Evolutionary conservation across 805 yeast species (phyloP).

Genomic region (Myxozyma udenii): DNA sequence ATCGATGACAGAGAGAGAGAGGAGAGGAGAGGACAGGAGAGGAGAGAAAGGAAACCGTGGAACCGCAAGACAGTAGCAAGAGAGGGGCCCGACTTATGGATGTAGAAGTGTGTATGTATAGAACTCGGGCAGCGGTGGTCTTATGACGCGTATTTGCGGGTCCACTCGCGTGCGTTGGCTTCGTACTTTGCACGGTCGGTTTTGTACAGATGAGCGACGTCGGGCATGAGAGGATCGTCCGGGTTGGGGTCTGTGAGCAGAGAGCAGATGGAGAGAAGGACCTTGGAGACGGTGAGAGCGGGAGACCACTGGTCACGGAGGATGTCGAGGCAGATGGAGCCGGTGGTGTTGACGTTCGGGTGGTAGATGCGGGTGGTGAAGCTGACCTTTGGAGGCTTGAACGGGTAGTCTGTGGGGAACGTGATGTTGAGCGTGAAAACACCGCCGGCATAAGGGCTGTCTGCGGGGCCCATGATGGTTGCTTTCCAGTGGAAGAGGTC

Average conservation of each 20-base stretch:
- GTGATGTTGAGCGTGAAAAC: slow-evolving; percentile 93
- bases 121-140: no score
- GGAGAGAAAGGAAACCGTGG: no score
- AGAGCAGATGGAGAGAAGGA: slow-evolving; percentile 89
- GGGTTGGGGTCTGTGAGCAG: slow-evolving; percentile 97
- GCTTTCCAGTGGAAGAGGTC: slow-evolving; percentile 99
- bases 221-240: slow-evolving; percentile 98
- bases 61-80: no score
- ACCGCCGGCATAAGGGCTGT: slow-evolving; percentile 83
- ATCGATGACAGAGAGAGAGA: no score
- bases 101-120: no score
- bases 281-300: slow-evolving; percentile 93
- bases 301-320: slow-evolving; percentile 99
- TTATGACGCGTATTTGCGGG: slow-evolving; percentile 98
- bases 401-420: slow-evolving; percentile 98
- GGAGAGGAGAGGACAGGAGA: no score
- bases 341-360: slow-evolving; percentile 93
- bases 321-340: slow-evolving; percentile 94
- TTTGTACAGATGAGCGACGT: slow-evolving; percentile 94
- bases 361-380: slow-evolving; percentile 96
- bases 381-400: slow-evolving; percentile 86
- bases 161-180: slow-evolving; percentile 98
- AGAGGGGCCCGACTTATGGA: no score
- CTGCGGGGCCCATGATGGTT: slow-evolving; percentile 97
- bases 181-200: slow-evolving; percentile 91